phyloP scores from a whole-genome alignment of 176 grass and related monocot genomes.

The Alopecurus myosuroides region DNA sequence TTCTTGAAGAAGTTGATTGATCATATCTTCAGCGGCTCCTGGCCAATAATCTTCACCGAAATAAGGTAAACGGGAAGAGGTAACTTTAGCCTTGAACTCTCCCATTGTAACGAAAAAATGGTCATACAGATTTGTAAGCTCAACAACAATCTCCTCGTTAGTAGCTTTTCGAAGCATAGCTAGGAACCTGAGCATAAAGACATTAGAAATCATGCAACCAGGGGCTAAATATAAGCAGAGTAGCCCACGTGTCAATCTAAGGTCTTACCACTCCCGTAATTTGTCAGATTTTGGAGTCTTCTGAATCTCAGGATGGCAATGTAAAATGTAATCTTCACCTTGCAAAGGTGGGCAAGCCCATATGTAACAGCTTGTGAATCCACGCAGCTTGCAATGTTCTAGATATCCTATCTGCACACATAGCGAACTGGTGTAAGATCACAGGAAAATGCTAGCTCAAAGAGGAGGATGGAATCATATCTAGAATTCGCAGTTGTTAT shows the following conservation, averaged over 20 bases:
- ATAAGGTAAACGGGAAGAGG: slow-evolving; percentile 88
- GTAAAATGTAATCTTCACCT: slow-evolving; percentile 99
- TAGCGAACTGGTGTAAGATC: slow-evolving; percentile 23
- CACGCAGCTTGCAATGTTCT: slow-evolving; percentile 98
- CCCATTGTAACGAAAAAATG: slow-evolving; percentile 79
- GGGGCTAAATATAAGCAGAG: background rate
- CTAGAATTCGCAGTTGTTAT: slow-evolving; percentile 8
- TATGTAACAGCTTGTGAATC: slow-evolving; percentile 99
- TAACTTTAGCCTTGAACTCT: slow-evolving; percentile 94
- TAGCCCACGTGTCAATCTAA: background rate
- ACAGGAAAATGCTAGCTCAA: background rate
- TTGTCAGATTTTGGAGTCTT: slow-evolving; percentile 99
- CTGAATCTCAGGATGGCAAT: slow-evolving; percentile 99
- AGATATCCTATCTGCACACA: slow-evolving; percentile 94
- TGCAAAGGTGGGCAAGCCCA: slow-evolving; percentile 98
- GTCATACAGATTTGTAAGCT: slow-evolving; percentile 91
- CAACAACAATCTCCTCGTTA: slow-evolving; percentile 90
- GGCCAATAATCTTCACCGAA: slow-evolving; percentile 99
- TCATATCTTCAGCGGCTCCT: slow-evolving; percentile 99
- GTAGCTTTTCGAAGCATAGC: slow-evolving; percentile 93
- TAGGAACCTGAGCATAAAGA: slow-evolving; percentile 66
- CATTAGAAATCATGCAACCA: slow-evolving; percentile 10
- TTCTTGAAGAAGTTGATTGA: slow-evolving; percentile 94
- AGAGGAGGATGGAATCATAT: background rate
- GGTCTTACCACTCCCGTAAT: slow-evolving; percentile 86